Conservation (phyloP, 306 rosid genomes). For the Prunus mira region DNA sequence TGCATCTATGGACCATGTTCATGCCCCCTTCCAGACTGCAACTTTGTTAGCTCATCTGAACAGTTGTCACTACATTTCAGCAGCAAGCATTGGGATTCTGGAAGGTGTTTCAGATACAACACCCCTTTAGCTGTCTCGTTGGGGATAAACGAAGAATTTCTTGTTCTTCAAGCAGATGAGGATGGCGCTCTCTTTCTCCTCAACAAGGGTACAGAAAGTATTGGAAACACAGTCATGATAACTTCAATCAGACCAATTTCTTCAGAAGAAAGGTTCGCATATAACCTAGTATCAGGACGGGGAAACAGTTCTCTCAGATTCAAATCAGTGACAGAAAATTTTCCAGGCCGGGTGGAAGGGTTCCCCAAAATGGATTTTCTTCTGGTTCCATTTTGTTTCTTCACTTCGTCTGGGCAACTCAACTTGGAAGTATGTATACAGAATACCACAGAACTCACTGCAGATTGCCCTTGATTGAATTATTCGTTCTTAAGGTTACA, state of each 20-base stretch:
- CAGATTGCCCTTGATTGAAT: slow-evolving; percentile 20
- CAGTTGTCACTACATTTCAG: slow-evolving; percentile 35
- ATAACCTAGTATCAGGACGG: slow-evolving; percentile 24
- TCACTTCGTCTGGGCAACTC: slow-evolving; percentile 29
- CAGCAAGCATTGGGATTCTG: slow-evolving; percentile 37
- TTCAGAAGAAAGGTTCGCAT: slow-evolving; percentile 18
- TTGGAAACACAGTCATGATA: slow-evolving; percentile 22
- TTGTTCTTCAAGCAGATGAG: slow-evolving; percentile 40
- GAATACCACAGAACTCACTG: slow-evolving; percentile 20
- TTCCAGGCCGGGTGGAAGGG: slow-evolving; percentile 29
- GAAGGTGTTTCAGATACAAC: slow-evolving; percentile 35
- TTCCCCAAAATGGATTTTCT: slow-evolving; percentile 34
- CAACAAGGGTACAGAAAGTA: slow-evolving; percentile 20
- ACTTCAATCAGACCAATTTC: slow-evolving; percentile 34
- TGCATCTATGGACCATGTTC: slow-evolving; percentile 37
- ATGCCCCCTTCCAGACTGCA: slow-evolving; percentile 38
- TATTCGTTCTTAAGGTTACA: neutral
- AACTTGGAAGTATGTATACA: slow-evolving; percentile 36
- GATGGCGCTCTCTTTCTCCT: slow-evolving; percentile 40
- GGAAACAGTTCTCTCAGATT: slow-evolving; percentile 33
- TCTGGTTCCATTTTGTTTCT: slow-evolving; percentile 36
- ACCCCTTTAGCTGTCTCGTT: slow-evolving; percentile 23
- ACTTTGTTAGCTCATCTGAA: slow-evolving; percentile 21
- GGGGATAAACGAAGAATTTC: slow-evolving; percentile 18
- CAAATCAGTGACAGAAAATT: slow-evolving; percentile 22